Base-by-base conservation (phyloP, 2,329 filamentous ascomycete genomes). In the Scytalidium lignicola region DNA sequence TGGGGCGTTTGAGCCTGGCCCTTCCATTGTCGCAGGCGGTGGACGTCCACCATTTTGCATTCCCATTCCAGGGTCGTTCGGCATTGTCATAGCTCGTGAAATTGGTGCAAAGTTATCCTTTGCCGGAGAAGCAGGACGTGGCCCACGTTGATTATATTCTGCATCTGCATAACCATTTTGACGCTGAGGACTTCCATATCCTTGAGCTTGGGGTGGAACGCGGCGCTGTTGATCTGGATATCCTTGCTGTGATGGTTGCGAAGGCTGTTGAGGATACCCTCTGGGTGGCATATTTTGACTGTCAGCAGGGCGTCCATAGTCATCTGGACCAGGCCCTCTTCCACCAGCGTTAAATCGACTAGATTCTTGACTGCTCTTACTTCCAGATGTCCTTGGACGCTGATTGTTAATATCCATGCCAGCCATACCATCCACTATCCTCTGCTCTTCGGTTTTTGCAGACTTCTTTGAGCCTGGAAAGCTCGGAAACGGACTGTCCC, bases 11-110 rank as follows among this genome's bases (percentile, higher is more conserved):
- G 49, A 52, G 17, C 59, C 58, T 32, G 57, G 51, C 15, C 50
- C 55, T 40, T 58, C 55, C 52, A 59, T 56, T 12, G 51, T 21
- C 32, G 52, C 55, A 28, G 57, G 56, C 17, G 53, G 50, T 47
- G 53, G 54, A 23, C 52, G 57, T 41, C 53, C 53, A 17, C 29
- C 26, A 43, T 51, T 43, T 23, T 46, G 61, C 64, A 69, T 70
- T 28, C 70, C 66, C 56, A 70, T 66, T 17, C 66, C 64, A 10
- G 74, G 70, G 48, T 76, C 72, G 2, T 70, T 63, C 2, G 80
- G 79, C 77, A 83, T 80, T 4, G 82, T 85, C 74, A 76, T 79
- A 50, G 80, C 84, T 56, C 81, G 71, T n/a, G 67, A 61, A 8
- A 76, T 78, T 2, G 76, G 73, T 0, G 70, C 76, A 55, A 76